phyloP scores from a whole-genome alignment of 192 early-diverging fungal genomes.

The Podila minutissima region DNA sequence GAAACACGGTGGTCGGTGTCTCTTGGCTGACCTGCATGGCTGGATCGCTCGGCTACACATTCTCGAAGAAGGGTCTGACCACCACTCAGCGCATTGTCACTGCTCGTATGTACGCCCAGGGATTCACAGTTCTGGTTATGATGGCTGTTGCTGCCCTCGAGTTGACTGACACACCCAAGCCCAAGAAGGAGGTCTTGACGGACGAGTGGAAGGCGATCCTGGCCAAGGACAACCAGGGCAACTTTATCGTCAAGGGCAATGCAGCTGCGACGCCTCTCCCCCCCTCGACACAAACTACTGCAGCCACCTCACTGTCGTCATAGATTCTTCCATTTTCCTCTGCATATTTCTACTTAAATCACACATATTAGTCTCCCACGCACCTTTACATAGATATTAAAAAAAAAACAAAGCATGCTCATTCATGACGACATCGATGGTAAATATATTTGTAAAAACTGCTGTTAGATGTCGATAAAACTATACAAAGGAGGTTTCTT shows the following conservation, averaged over 20 bases:
- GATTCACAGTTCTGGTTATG: conserved; percentile 44
- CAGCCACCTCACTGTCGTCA: conserved; percentile 4
- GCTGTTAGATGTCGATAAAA: too few relatives aligned
- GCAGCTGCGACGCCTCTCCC: not conserved
- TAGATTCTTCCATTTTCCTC: not conserved
- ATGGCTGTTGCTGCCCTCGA: conserved; percentile 46
- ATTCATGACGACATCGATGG: too few relatives aligned
- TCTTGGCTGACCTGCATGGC: conserved; percentile 49
- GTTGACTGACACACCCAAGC: conserved; percentile 25
- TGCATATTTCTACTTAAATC: not conserved
- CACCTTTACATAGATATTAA: not conserved
- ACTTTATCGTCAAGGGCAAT: conserved; percentile 42
- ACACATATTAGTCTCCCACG: not conserved
- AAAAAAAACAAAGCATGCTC: too few relatives aligned
- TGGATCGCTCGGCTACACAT: conserved; percentile 43
- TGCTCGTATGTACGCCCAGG: conserved; percentile 50
- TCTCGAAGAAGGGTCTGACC: conserved; percentile 41
- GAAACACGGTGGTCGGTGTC: conserved; percentile 39
- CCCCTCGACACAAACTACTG: not conserved
- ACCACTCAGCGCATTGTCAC: conserved; percentile 51
- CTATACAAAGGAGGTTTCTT: too few relatives aligned
- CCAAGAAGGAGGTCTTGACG: conserved; percentile 28
- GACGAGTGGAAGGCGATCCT: conserved; percentile 50
- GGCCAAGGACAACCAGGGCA: conserved; percentile 46
- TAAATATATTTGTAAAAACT: too few relatives aligned